Conservation (phyloP, 2,329 filamentous ascomycete species). For the Pyrenophora teres region DNA sequence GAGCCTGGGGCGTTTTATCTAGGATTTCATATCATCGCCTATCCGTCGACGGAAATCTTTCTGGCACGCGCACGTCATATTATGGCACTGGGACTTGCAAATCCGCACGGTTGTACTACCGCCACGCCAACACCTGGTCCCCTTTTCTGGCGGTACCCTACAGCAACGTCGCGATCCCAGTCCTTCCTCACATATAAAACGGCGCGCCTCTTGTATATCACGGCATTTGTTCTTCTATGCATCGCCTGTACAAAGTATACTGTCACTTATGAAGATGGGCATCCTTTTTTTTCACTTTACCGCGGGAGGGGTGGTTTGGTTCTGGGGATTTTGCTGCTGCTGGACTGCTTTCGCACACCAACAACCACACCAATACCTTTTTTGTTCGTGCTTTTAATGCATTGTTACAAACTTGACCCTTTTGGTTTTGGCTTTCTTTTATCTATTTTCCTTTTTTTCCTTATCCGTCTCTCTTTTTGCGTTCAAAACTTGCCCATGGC, state of each 20-base stretch:
- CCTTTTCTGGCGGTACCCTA: slow-evolving; percentile 5
- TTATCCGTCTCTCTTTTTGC: background rate
- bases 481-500: background rate
- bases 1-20: slow-evolving; percentile 27
- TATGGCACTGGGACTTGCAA: background rate
- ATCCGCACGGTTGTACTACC: background rate
- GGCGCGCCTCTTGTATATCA: slow-evolving; percentile 30
- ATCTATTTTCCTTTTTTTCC: too few relatives aligned
- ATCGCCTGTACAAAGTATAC: slow-evolving; percentile 28
- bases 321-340: background rate
- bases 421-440: background rate
- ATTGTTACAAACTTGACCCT: background rate
- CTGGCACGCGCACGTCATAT: background rate
- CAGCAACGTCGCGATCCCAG: slow-evolving; percentile 9
- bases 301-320: background rate
- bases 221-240: slow-evolving; percentile 27
- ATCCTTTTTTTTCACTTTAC: background rate
- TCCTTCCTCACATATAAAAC: slow-evolving; percentile 21
- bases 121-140: background rate
- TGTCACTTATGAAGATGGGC: slow-evolving; percentile 1
- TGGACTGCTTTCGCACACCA: too few relatives aligned
- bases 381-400: slow-evolving; percentile 1
- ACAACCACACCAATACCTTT: too few relatives aligned
- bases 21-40: slow-evolving; percentile 18
- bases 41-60: slow-evolving; percentile 5